A percentile compares a stretch with the other conserved stretches of the same genome.
Evolutionary conservation across 768 basidiomycete genomes (phyloP).

Genomic region (Pleurotus platypus): DNA sequence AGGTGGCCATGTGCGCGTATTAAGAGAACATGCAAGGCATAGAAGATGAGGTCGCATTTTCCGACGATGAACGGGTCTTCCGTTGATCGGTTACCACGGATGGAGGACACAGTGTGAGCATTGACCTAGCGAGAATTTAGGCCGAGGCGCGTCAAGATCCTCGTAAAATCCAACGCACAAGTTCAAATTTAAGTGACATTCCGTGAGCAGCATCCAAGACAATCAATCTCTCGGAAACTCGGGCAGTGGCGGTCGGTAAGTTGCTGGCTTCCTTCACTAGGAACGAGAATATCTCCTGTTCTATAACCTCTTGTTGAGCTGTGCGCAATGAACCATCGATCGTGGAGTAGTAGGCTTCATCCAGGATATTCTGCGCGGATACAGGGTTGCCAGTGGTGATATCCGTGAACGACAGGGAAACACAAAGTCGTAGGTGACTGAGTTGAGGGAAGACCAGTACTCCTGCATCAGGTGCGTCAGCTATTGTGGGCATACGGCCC

Average conservation of each 20-base stretch:
- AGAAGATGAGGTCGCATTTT: conserved; percentile 68
- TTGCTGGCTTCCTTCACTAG: conserved; percentile 75
- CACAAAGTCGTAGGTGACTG: conserved; percentile 58
- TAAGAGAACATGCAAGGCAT: conserved; percentile 59
- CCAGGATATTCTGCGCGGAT: conserved; percentile 33
- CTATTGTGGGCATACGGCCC: conserved; percentile 58
- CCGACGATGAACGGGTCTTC: conserved; percentile 14
- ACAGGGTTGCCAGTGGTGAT: conserved; percentile 24
- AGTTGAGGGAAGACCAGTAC: conserved; percentile 58
- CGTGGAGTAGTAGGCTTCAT: conserved; percentile 25
- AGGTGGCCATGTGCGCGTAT: conserved; percentile 52
- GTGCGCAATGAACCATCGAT: conserved; percentile 49
- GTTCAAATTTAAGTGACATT: conserved; percentile 66
- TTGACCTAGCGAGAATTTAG: background rate
- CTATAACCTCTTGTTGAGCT: conserved; percentile 71
- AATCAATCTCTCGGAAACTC: conserved; percentile 76
- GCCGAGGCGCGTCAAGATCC: background rate
- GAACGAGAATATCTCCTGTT: conserved; percentile 75
- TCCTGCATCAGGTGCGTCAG: conserved; percentile 30
- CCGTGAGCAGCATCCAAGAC: conserved; percentile 74
- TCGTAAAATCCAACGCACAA: conserved; percentile 43
- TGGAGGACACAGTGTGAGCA: background rate
- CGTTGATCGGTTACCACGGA: background rate
- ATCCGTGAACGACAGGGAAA: conserved; percentile 43
- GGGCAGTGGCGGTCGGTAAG: conserved; percentile 71